phyloP scores from a whole-genome alignment of 306 rosid genomes.

The Fragaria iinumae region DNA sequence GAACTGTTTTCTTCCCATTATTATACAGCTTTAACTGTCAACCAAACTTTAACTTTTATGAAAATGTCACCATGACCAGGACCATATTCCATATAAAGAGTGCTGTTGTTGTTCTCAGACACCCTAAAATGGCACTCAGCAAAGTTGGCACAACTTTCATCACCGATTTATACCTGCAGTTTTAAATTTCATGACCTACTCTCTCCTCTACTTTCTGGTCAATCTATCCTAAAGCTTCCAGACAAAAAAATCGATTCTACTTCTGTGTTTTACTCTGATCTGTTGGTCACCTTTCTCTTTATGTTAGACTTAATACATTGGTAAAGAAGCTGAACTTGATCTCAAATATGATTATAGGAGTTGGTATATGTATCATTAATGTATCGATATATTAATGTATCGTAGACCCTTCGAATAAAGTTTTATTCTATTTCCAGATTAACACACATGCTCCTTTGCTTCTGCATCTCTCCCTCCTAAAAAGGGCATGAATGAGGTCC shows the following conservation, averaged over 20 bases:
- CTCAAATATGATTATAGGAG: not conserved
- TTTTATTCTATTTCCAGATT: not conserved
- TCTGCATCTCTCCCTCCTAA: not conserved
- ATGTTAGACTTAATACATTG: not conserved
- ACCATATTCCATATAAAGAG: not conserved
- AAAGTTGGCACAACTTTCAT: constrained; percentile 4
- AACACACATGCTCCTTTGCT: not conserved
- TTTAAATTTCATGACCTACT: not conserved
- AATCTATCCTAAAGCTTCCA: not conserved
- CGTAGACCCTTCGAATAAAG: not conserved
- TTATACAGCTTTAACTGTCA: not conserved
- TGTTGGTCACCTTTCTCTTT: not conserved
- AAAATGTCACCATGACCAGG: not conserved
- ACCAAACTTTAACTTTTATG: not conserved
- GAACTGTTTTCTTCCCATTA: not conserved
- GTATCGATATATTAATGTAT: not conserved
- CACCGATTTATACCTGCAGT: not conserved
- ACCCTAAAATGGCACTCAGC: not conserved
- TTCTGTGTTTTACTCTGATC: not conserved
- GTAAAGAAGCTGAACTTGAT: not conserved
- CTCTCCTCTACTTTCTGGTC: not conserved
- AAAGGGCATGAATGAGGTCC: not conserved
- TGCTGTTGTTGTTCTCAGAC: not conserved
- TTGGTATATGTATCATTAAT: not conserved
- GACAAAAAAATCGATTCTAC: not conserved